These are phyloP conservation scores for Theileria parva DNA, from an alignment of 169 alveolate genomes.

Conservation along the genomic window DNA sequence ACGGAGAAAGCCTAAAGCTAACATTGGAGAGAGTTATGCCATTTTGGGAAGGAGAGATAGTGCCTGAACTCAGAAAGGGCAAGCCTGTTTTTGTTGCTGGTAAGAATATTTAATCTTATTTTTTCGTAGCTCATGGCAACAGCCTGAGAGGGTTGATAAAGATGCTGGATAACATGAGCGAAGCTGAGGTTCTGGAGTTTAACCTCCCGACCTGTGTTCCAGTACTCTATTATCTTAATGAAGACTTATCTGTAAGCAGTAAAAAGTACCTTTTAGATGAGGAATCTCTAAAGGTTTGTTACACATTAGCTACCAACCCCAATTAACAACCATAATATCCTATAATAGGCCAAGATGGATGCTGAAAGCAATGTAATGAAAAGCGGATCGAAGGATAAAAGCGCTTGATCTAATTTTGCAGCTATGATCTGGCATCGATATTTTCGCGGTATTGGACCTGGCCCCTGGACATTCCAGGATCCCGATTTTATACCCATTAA, in stretches of 20 bases:
- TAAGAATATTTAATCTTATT: slow-evolving; percentile 40
- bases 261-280: slow-evolving; percentile 92
- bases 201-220: slow-evolving; percentile 98
- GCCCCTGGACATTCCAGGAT: neutral
- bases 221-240: slow-evolving; percentile 92
- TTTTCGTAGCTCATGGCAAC: slow-evolving; percentile 97
- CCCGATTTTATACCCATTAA: neutral
- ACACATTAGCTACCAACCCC: neutral
- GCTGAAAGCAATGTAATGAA: neutral
- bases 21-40: slow-evolving; percentile 94
- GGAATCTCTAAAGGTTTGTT: slow-evolving; percentile 78
- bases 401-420: slow-evolving; percentile 3
- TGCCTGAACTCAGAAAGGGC: slow-evolving; percentile 90
- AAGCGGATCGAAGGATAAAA: neutral
- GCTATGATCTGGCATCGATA: neutral
- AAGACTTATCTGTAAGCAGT: slow-evolving; percentile 83
- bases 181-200: slow-evolving; percentile 89
- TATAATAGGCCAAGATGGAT: slow-evolving; percentile 83
- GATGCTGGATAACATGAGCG: slow-evolving; percentile 91
- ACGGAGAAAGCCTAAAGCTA: slow-evolving; percentile 93
- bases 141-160: slow-evolving; percentile 94
- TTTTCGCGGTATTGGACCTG: neutral
- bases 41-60: slow-evolving; percentile 91
- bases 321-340: slow-evolving; percentile 83
- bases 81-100: slow-evolving; percentile 87